Evolutionary conservation across 371 early-diverging fungal species (phyloP), one percentile per base, ranked within the genome.

Genomic region (Fennellomyces sp.): DNA sequence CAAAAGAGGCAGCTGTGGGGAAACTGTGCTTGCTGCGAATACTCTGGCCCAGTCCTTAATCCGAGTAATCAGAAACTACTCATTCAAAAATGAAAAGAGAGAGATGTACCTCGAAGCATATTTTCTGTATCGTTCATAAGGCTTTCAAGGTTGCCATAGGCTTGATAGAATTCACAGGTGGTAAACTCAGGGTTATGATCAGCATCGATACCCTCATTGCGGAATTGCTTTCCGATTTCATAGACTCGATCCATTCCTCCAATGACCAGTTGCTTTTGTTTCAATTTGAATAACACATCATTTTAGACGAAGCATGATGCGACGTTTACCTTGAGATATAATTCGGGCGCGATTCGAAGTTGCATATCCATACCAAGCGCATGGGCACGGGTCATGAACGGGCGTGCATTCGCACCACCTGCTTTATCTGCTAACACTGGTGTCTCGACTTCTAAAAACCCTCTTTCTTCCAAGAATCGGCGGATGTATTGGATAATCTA

Each of bases 181-280:
- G 99, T 97, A 73, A 99, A 99, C 72, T 99, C 99, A 17, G 99
- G 99, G 64, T 97, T 98, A 63, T 99, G 99, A 33, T 94, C 93
- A 11, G 91, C 84, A 78, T 99, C 99, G 35, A 99, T 91, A 5
- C 97, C 97, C 76, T 99, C 99, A 68, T 99, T 99, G 55, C 99
- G 89, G 70, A 98, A 99, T 71, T 94, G 92, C 70, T 93, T 93
- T 35, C 99, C 99, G 47, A 99, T 86, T 75, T 99, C 99, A 72
- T 90, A 99, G 2, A 99, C 97, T 17, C 93, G 82, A 47, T 97
- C 94, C 12, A 96, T 63, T 10, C 99, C 99, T 36, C 99, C 99
- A 59, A 99, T 87, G 11, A 98, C 94, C 52, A 99, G 82, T 81
- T 91, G 90, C 82, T 83, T 53, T 53, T 15, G 23, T 1, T 28